Evolutionary conservation across 441 rosid genomes (phyloP).

Genomic region (Codiaeum variegatum): DNA sequence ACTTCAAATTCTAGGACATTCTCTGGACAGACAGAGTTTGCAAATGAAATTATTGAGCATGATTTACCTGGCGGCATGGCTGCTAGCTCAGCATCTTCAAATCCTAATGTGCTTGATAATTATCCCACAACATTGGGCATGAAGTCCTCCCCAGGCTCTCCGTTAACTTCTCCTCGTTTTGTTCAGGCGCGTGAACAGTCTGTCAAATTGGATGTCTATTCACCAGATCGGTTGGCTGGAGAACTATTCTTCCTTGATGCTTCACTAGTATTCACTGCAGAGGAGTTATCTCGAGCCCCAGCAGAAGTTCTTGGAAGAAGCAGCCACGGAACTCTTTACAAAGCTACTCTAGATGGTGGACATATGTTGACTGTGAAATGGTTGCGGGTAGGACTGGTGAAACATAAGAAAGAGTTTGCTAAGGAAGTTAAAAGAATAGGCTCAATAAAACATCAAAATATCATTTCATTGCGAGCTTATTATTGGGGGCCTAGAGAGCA

Average conservation of each 20-base stretch:
- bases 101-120: constrained; percentile 56
- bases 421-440: constrained; percentile 79
- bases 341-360: constrained; percentile 83
- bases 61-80: constrained; percentile 29
- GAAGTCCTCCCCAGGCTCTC: constrained; percentile 74
- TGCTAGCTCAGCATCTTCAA: constrained; percentile 37
- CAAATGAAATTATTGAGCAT: constrained; percentile 63
- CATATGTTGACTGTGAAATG: constrained; percentile 89
- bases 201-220: constrained; percentile 68
- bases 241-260: constrained; percentile 75
- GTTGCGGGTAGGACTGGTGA: constrained; percentile 88
- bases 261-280: constrained; percentile 74
- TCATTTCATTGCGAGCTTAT: constrained; percentile 80
- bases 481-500: constrained; percentile 97
- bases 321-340: constrained; percentile 90
- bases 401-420: constrained; percentile 84
- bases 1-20: constrained; percentile 74
- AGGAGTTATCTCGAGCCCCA: constrained; percentile 89
- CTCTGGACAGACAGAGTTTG: constrained; percentile 54
- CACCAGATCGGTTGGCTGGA: constrained; percentile 92
- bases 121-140: constrained; percentile 60
- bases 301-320: constrained; percentile 99
- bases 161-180: constrained; percentile 72
- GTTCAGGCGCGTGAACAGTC: constrained; percentile 52
- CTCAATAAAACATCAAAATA: constrained; percentile 64